A percentile compares a stretch with the other conserved stretches of the same genome.
Conservation (phyloP, 306 rosid genomes). For the Sphenostylis stenocarpa region DNA sequence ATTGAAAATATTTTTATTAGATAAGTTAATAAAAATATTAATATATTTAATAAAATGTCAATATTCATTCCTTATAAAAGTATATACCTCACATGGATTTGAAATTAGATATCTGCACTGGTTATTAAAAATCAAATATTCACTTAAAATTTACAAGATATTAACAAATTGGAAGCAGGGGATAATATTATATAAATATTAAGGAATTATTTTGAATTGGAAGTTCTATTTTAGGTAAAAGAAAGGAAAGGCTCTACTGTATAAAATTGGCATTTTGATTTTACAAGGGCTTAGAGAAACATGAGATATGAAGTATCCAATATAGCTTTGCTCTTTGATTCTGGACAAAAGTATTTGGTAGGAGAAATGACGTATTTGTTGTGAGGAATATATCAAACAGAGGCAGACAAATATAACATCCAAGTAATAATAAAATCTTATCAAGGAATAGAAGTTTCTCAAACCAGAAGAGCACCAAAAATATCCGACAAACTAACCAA, state of each 20-base stretch:
- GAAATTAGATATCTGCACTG: too few relatives aligned
- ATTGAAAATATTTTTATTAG: too few relatives aligned
- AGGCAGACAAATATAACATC: conserved; percentile 40
- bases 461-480: not conserved
- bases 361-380: conserved; percentile 41
- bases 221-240: not conserved
- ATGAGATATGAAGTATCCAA: conserved; percentile 24
- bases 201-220: not conserved
- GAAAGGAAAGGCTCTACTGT: not conserved
- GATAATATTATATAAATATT: not conserved
- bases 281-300: conserved; percentile 26
- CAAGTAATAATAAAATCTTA: conserved; percentile 27
- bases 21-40: too few relatives aligned
- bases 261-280: not conserved
- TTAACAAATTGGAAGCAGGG: too few relatives aligned
- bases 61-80: too few relatives aligned
- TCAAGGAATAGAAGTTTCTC: conserved; percentile 45
- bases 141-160: too few relatives aligned
- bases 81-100: too few relatives aligned
- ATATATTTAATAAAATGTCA: too few relatives aligned
- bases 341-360: conserved; percentile 33
- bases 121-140: too few relatives aligned
- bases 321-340: conserved; percentile 18
- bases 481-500: conserved; percentile 13
- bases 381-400: conserved; percentile 26